phyloP scores from a whole-genome alignment of 2,329 filamentous ascomycete genomes.

The Fusarium neocosmosporiellum region DNA sequence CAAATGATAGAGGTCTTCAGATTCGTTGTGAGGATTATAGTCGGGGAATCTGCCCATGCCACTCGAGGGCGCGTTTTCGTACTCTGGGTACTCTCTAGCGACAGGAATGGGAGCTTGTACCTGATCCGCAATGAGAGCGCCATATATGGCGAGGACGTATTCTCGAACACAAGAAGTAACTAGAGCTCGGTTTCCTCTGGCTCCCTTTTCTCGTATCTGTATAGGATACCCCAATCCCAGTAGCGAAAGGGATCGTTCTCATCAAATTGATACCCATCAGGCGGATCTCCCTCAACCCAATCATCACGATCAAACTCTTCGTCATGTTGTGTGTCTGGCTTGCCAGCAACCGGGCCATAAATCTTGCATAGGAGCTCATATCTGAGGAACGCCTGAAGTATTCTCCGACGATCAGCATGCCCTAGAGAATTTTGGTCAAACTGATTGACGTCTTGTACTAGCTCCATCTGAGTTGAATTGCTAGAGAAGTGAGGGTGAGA shows the following conservation, averaged over 20 bases:
- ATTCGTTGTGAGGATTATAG: neutral
- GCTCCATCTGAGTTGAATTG: neutral
- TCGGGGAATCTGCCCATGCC: neutral
- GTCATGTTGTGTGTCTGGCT: neutral
- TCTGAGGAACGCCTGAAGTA: slow-evolving; percentile 5
- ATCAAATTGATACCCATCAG: neutral
- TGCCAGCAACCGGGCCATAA: neutral
- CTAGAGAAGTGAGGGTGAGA: neutral
- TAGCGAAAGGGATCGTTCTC: neutral
- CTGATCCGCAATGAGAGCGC: slow-evolving; percentile 4
- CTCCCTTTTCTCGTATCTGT: neutral
- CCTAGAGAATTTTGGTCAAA: neutral
- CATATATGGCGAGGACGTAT: slow-evolving; percentile 2
- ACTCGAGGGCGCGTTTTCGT: neutral
- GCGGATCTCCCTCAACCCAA: neutral
- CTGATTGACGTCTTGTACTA: neutral
- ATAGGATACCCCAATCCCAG: slow-evolving; percentile 4
- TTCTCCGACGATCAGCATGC: neutral
- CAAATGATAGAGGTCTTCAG: neutral
- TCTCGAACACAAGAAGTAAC: neutral
- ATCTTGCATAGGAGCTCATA: slow-evolving; percentile 13
- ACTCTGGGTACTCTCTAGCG: neutral
- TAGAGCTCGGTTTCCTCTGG: neutral
- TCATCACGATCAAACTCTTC: no score
- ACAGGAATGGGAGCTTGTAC: neutral